Evolutionary conservation across 768 basidiomycete genomes (phyloP).

Genomic region (Naganishia randhawae): DNA sequence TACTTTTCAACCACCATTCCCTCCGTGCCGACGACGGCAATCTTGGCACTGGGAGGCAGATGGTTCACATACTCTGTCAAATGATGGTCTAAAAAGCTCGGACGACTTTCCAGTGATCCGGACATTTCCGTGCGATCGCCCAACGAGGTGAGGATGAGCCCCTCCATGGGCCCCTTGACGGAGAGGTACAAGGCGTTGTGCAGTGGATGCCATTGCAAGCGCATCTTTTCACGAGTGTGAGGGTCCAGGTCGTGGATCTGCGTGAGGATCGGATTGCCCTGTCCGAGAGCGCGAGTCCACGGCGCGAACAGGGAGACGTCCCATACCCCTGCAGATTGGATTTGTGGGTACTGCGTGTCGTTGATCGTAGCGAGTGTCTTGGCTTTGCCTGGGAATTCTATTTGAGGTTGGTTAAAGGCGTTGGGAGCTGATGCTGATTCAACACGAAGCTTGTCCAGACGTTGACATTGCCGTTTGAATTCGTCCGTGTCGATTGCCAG

Average conservation of each 20-base stretch:
- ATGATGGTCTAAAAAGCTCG: slow-evolving; percentile 42
- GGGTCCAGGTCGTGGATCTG: slow-evolving; percentile 34
- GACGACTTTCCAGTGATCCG: slow-evolving; percentile 41
- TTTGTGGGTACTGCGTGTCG: slow-evolving; percentile 17
- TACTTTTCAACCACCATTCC: slow-evolving; percentile 38
- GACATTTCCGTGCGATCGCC: slow-evolving; percentile 47
- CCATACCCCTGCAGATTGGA: slow-evolving; percentile 25
- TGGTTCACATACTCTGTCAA: slow-evolving; percentile 42
- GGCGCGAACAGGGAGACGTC: slow-evolving; percentile 6
- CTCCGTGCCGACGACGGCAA: slow-evolving; percentile 10
- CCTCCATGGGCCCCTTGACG: slow-evolving; percentile 37
- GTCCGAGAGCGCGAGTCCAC: slow-evolving; percentile 22
- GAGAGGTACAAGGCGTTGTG: slow-evolving; percentile 41
- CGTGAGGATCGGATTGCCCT: slow-evolving; percentile 31
- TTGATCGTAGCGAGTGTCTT: slow-evolving; percentile 9
- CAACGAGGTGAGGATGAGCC: slow-evolving; percentile 40
- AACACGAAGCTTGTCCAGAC: slow-evolving; percentile 1
- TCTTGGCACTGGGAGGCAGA: slow-evolving; percentile 32
- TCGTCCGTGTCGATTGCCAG: slow-evolving; percentile 16
- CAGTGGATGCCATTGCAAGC: slow-evolving; percentile 41
- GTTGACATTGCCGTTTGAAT: not conserved
- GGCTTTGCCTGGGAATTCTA: slow-evolving; percentile 11
- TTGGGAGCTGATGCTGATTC: not conserved
- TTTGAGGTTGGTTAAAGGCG: slow-evolving; percentile 14
- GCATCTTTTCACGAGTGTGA: slow-evolving; percentile 25